These are phyloP conservation scores for Fraxinus xanthoxyloides DNA, from an alignment of 305 asterid species.

Conservation along the genomic window DNA sequence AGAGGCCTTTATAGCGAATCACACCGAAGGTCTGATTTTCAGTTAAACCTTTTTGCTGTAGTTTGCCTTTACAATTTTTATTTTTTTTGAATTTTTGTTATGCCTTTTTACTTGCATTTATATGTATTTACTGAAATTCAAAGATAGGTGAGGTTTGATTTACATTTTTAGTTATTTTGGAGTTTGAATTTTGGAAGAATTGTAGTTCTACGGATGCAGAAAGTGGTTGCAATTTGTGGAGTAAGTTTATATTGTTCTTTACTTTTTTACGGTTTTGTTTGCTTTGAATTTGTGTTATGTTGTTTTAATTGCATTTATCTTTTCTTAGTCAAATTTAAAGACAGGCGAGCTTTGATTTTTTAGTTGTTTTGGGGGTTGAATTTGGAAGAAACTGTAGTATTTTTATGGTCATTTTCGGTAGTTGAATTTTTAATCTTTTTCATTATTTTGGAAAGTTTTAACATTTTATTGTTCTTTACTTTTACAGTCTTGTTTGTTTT, in stretches of 20 bases:
- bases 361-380: no score
- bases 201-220: background rate
- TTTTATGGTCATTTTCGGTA: background rate
- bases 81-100: background rate
- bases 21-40: constrained; percentile 19
- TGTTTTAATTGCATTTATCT: background rate
- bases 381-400: background rate
- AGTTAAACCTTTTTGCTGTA: background rate
- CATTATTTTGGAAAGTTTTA: background rate
- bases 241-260: background rate
- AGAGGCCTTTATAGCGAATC: constrained; percentile 25
- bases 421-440: background rate
- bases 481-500: background rate
- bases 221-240: background rate
- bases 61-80: background rate
- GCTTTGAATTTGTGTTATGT: background rate
- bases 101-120: background rate
- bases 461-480: background rate
- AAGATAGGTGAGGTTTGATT: background rate
- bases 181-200: background rate
- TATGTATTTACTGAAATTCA: background rate
- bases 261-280: background rate
- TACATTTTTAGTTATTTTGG: background rate
- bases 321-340: background rate
- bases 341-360: no score